These are phyloP conservation scores for Rhodamnia rubescens DNA, from an alignment of 345 rosid genomes.

Conservation along the genomic window DNA sequence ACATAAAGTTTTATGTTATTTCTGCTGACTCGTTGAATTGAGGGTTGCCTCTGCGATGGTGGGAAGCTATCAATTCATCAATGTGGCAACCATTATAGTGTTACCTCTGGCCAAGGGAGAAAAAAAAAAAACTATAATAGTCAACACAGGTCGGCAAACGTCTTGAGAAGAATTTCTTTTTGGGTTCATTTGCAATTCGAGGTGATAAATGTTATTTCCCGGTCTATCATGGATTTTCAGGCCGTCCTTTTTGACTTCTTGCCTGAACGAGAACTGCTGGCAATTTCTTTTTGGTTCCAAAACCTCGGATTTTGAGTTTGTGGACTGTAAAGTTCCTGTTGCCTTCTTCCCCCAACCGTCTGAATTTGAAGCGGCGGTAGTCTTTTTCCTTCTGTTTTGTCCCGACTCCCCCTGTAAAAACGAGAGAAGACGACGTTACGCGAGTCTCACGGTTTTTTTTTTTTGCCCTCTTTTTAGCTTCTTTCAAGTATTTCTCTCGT, in stretches of 20 bases:
- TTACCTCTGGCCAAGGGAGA: not conserved
- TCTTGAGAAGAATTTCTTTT: not conserved
- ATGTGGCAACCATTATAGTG: not conserved
- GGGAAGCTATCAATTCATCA: not conserved
- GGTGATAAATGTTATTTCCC: not conserved
- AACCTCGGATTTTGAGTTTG: not conserved
- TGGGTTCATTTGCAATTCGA: not conserved
- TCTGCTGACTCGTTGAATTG: not conserved
- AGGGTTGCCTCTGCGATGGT: not conserved
- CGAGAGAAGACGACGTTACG: not conserved
- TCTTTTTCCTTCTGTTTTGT: not conserved
- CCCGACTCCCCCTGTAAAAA: not conserved
- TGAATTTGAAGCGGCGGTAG: not conserved
- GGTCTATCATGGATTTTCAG: not conserved
- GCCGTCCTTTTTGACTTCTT: not conserved
- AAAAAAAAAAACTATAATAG: not conserved
- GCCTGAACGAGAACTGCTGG: not conserved
- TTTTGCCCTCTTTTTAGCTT: not conserved
- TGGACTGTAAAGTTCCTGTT: not conserved
- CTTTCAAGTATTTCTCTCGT: not conserved
- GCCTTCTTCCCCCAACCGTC: not conserved
- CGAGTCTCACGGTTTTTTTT: not conserved
- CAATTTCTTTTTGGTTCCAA: accelerated
- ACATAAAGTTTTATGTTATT: not conserved
- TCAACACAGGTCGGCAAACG: not conserved